A percentile compares a stretch with the other conserved stretches of the same genome.
Conservation (phyloP, 2,329 filamentous ascomycete genomes). For the Cercospora berteroae region DNA sequence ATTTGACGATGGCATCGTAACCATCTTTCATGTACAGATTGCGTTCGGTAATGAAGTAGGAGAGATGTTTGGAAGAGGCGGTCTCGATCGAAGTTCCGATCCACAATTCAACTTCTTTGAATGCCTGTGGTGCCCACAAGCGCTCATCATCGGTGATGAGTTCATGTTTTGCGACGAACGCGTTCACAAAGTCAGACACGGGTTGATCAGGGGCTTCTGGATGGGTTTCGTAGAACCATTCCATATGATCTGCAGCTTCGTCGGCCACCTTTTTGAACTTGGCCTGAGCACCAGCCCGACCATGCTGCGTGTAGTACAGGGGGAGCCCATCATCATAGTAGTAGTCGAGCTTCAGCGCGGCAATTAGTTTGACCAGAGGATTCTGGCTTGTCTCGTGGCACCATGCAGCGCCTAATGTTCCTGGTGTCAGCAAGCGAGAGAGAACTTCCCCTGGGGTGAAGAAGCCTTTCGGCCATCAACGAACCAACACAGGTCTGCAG, state of each 20-base stretch:
- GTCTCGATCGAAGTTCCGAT: slow-evolving; percentile 45
- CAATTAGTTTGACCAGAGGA: slow-evolving; percentile 45
- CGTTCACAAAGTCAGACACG: slow-evolving; percentile 43
- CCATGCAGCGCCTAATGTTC: slow-evolving; percentile 43
- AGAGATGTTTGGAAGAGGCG: slow-evolving; percentile 45
- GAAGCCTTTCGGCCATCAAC: slow-evolving; percentile 29
- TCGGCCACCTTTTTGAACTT: slow-evolving; percentile 49
- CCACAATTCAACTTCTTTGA: slow-evolving; percentile 47
- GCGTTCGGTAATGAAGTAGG: slow-evolving; percentile 46
- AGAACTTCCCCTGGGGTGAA: slow-evolving; percentile 28
- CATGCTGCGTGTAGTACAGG: slow-evolving; percentile 45
- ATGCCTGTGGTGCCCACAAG: slow-evolving; percentile 46
- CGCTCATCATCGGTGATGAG: slow-evolving; percentile 45
- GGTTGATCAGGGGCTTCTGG: slow-evolving; percentile 44
- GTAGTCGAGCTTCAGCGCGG: slow-evolving; percentile 44
- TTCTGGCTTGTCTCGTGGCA: slow-evolving; percentile 50
- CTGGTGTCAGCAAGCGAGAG: slow-evolving; percentile 22
- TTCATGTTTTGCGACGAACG: slow-evolving; percentile 44
- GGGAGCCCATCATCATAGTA: slow-evolving; percentile 48
- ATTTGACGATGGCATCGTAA: slow-evolving; percentile 46
- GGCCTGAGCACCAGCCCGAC: slow-evolving; percentile 46
- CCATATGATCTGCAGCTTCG: slow-evolving; percentile 46
- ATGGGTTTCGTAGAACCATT: slow-evolving; percentile 44
- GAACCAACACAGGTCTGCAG: slow-evolving; percentile 33
- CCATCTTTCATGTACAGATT: slow-evolving; percentile 49